Base-by-base conservation (phyloP, 1,284 basidiomycete genomes). In the Ganoderma multipileum region DNA sequence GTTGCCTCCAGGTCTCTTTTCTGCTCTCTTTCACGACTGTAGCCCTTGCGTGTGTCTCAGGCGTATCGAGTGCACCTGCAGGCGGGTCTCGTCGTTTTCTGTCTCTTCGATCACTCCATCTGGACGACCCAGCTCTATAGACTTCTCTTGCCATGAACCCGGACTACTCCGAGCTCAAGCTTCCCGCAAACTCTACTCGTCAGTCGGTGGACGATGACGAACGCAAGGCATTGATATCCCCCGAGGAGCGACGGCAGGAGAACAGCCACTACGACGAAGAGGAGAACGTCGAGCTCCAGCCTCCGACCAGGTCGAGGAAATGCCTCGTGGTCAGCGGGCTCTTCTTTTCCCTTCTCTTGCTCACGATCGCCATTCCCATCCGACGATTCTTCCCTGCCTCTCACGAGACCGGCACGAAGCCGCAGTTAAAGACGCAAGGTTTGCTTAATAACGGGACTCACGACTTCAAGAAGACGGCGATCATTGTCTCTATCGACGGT, bases 401-500 rank as follows among this genome's bases (percentile, higher is more conserved):
- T 77, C 16, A 39, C 63, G 61, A 78, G 16, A 76, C 78, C 18
- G 41, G 33, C 23, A 16, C 59, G 33, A 61, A 28, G 66, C 36
- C 55, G 47, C 63, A 28, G 61, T 83, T 83, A 73, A 78, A 81
- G 63, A 82, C 82, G 39, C 75, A 80, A 58, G 78, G 79, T 36
- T 73, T 89, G 47, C 80, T 83, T 65, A 89, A 87, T 14, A 93
- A 96, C 75, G 92, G 93, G 63, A 95, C 93, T 0, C 90, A 94
- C 73, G 83, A 88, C 41, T 95, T 92, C 81, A 90, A 86, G 81
- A 85, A 89, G 73, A 96, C 94, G 0, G 93, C 95, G 18, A 78
- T 97, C 28, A 86, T 97, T 61, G 89, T 97, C 28, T 95, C 94
- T 39, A 93, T 97, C 54, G 95, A 97, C 77, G 95, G 95, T 0